Percentiles rank a stretch among this genome's conserved stretches.
Conservation (phyloP, 495 filamentous ascomycete species). For the Aspergillus ostianus region DNA sequence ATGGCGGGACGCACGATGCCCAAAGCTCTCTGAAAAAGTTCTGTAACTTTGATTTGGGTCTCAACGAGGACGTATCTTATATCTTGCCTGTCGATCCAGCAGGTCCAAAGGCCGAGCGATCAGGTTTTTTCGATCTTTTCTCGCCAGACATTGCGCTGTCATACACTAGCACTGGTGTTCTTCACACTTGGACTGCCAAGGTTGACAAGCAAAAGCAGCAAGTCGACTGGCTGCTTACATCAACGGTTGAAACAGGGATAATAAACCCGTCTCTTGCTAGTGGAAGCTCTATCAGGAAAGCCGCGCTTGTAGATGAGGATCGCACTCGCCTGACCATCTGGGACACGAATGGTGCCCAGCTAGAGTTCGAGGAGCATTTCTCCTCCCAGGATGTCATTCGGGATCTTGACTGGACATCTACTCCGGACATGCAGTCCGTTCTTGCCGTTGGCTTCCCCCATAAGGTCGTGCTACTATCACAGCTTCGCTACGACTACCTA, state of each 20-base stretch:
- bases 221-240: conserved; percentile 82
- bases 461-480: conserved; percentile 78
- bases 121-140: conserved; percentile 86
- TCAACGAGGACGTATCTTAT: conserved; percentile 73
- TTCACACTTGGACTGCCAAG: conserved; percentile 85
- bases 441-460: conserved; percentile 89
- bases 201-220: conserved; percentile 54
- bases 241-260: conserved; percentile 78
- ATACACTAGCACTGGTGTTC: conserved; percentile 70
- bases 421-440: conserved; percentile 86
- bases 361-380: conserved; percentile 79
- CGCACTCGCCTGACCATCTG: conserved; percentile 85
- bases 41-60: conserved; percentile 67
- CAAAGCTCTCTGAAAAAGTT: conserved; percentile 59
- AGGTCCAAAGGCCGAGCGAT: conserved; percentile 64
- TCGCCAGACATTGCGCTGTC: conserved; percentile 86
- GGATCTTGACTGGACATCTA: conserved; percentile 94
- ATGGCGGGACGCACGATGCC: conserved; percentile 19
- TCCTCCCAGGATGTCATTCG: conserved; percentile 70
- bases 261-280: conserved; percentile 72
- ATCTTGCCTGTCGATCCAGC: conserved; percentile 90
- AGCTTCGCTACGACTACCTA: conserved; percentile 92
- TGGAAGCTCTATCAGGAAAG: conserved; percentile 83
- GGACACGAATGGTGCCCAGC: conserved; percentile 77
- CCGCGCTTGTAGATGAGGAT: conserved; percentile 72